Conservation (phyloP, 345 rosid genomes). For the Firmiana major region DNA sequence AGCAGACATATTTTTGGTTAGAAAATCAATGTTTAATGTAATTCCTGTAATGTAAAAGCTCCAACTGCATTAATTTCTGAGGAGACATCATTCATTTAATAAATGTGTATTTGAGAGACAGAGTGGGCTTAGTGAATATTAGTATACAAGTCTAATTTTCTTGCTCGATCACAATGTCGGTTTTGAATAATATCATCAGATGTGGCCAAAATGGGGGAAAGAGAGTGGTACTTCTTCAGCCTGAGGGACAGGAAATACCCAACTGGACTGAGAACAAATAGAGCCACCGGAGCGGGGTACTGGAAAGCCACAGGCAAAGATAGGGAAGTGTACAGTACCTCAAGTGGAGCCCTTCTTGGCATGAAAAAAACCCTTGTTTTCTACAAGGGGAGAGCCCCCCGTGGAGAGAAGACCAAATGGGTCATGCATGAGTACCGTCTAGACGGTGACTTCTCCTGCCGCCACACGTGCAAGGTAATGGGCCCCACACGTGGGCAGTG, state of each 20-base stretch:
- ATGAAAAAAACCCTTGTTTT: constrained; percentile 46
- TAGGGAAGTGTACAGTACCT: constrained; percentile 35
- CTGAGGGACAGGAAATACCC: constrained; percentile 40
- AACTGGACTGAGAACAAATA: constrained; percentile 29
- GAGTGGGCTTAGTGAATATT: background rate
- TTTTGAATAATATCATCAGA: background rate
- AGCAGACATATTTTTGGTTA: background rate
- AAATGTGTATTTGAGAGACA: background rate
- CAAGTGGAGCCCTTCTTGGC: constrained; percentile 30
- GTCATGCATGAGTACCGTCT: constrained; percentile 49
- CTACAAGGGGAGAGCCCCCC: constrained; percentile 42
- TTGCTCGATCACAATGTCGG: background rate
- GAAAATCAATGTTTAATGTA: background rate
- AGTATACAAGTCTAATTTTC: background rate
- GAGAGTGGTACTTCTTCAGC: constrained; percentile 50
- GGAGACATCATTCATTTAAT: background rate
- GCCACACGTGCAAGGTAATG: constrained; percentile 15
- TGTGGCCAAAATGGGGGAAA: constrained; percentile 35
- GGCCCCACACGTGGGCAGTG: constrained; percentile 6
- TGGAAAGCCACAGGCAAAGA: constrained; percentile 53
- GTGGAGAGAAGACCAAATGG: constrained; percentile 49
- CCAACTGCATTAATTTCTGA: background rate
- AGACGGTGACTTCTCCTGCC: constrained; percentile 16
- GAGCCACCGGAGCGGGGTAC: constrained; percentile 48
- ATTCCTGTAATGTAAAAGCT: background rate